Evolutionary conservation across 2,329 filamentous ascomycete species (phyloP), one percentile per base, ranked within the genome.

Genomic region (Cryphonectria nitschkei): DNA sequence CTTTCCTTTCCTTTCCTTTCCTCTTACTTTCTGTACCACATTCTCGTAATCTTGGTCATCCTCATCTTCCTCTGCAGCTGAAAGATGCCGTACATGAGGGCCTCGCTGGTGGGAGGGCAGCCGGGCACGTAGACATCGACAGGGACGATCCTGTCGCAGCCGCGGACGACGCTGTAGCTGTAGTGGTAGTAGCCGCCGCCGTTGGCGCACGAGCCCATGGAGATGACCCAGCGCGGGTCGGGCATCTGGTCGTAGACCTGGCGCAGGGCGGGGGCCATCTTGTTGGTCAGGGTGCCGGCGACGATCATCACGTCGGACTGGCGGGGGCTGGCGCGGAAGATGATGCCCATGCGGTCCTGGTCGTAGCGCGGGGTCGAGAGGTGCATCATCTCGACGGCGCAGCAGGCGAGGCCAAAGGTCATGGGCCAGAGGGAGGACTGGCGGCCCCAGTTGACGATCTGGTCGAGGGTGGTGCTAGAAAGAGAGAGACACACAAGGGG

Each of bases 231-330:
- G 78, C 92, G 88, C 26, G 94, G 94, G 43, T 97, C 94, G 41
- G 94, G 93, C 94, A 97, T 97, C 85, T 97, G 94, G 81, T 97
- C 94, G 84, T 97, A 97, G 73, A 97, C 92, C 83, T 96, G 93
- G 81, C 94, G 88, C 78, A 97, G 84, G 46, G 94, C 94, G 2
- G 94, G 93, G 0, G 93, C 94, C 94, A 97, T 97, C 86, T 97
- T 97, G 87, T 97, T 97, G 76, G 93, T 97, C 73, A 97, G 88
- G 41, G 94, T 97, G 72, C 94, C 94, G 37, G 94, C 94, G 32
- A 97, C 94, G 77, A 97, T 96, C 93, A 97, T 96, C 75, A 97
- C 92, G 81, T 97, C 94, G 72, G 93, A 93, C 75, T 91, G 89
- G 62, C 89, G 84, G 0, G 89, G 89, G 0, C 88, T 90, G 29